Conservation (phyloP, 2,329 filamentous ascomycete genomes). For the Plenodomus biglobosus region DNA sequence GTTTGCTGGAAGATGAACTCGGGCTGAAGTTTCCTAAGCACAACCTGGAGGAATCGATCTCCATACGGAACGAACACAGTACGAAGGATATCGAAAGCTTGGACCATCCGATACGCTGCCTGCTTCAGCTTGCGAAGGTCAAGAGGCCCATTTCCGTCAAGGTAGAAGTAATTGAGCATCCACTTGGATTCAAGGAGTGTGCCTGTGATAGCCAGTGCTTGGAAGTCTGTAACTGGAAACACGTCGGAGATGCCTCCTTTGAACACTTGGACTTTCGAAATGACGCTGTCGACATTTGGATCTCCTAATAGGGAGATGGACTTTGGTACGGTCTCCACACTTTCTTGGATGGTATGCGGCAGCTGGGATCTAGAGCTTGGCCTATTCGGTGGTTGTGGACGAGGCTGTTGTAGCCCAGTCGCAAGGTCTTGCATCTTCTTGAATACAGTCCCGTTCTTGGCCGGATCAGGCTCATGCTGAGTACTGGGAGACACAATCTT, state of each 20-base stretch:
- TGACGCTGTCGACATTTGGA: constrained; percentile 39
- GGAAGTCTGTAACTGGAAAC: constrained; percentile 39
- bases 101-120: constrained; percentile 33
- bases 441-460: constrained; percentile 20
- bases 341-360: constrained; percentile 33
- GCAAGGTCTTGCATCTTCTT: constrained; percentile 33
- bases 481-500: constrained; percentile 9
- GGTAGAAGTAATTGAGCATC: constrained; percentile 43
- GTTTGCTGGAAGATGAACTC: constrained; percentile 38
- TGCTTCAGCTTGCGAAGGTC: constrained; percentile 39
- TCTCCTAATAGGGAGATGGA: constrained; percentile 37
- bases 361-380: constrained; percentile 19
- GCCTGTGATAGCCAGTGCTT: constrained; percentile 38
- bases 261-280: constrained; percentile 41
- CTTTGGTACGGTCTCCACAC: constrained; percentile 19
- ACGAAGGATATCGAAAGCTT: constrained; percentile 39
- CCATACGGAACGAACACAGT: constrained; percentile 41
- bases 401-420: constrained; percentile 5
- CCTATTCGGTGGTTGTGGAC: constrained; percentile 12
- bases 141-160: constrained; percentile 33
- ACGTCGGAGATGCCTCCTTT: constrained; percentile 40
- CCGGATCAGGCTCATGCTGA: constrained; percentile 13
- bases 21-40: constrained; percentile 33
- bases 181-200: constrained; percentile 38
- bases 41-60: constrained; percentile 39